Evolutionary conservation across 2,329 filamentous ascomycete species (phyloP).

Genomic region (Lizonia empirigonia): DNA sequence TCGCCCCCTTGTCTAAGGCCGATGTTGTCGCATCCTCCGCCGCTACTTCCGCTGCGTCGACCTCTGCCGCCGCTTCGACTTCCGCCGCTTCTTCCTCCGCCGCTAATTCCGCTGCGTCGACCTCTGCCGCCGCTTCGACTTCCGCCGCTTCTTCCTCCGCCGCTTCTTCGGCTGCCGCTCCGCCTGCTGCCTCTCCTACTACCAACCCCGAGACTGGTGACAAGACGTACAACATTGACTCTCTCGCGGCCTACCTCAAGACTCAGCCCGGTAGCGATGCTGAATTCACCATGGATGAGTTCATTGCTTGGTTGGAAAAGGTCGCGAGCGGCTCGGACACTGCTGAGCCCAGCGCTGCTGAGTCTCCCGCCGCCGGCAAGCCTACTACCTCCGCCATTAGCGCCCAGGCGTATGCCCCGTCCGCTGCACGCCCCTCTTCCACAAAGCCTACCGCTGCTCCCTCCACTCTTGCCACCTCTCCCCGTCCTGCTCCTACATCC

Average conservation of each 20-base stretch:
- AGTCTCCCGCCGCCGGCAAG: conserved; percentile 5
- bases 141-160: conserved; percentile 8
- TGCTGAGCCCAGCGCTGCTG: conserved; percentile 5
- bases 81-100: background rate
- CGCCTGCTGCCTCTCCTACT: conserved; percentile 17
- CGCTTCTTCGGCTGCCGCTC: conserved; percentile 12
- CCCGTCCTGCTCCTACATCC: conserved; percentile 27
- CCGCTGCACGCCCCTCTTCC: conserved; percentile 10
- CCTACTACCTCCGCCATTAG: background rate
- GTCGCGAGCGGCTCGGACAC: conserved; percentile 12
- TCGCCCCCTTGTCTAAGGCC: conserved; percentile 8
- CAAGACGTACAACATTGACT: conserved; percentile 11
- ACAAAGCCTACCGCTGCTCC: conserved; percentile 6
- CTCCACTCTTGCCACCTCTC: conserved; percentile 30
- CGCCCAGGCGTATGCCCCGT: background rate
- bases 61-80: conserved; percentile 3
- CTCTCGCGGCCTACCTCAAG: conserved; percentile 10
- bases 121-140: conserved; percentile 6
- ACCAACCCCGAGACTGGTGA: conserved; percentile 14
- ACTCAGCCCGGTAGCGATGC: conserved; percentile 14
- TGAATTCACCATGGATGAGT: conserved; percentile 13
- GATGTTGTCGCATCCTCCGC: conserved; percentile 13
- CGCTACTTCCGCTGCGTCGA: conserved; percentile 9
- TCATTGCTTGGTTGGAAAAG: conserved; percentile 19
- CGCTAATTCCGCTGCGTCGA: conserved; percentile 3